A percentile compares a stretch with the other conserved stretches of the same genome.
These are phyloP conservation scores for Themeda triandra DNA, from an alignment of 176 grass and related monocot species.

Conservation along the genomic window DNA sequence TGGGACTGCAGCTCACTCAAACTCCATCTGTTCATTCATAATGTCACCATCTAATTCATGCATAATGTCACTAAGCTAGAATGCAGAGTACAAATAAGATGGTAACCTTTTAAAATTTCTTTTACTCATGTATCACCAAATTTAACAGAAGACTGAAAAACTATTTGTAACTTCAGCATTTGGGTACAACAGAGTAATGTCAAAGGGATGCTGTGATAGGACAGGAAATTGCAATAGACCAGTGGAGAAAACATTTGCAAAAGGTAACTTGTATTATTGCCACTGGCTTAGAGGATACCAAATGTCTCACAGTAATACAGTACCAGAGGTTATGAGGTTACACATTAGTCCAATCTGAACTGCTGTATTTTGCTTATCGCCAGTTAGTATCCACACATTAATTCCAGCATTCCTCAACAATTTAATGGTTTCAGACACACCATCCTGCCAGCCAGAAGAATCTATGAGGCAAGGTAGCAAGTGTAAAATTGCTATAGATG, in stretches of 20 bases:
- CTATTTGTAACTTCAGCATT: not conserved
- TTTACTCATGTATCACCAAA: not conserved
- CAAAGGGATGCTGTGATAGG: not conserved
- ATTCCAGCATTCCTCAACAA: slow-evolving; percentile 84
- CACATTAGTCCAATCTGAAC: slow-evolving; percentile 87
- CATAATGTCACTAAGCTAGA: not conserved
- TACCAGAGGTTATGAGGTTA: slow-evolving; percentile 83
- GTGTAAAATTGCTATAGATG: not conserved
- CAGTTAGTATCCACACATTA: slow-evolving; percentile 96
- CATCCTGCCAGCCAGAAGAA: slow-evolving; percentile 58
- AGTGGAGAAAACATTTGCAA: slow-evolving; percentile 12
- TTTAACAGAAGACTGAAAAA: not conserved
- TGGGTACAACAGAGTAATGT: not conserved
- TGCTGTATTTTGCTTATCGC: slow-evolving; percentile 88
- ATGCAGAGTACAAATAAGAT: no score
- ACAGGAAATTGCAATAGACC: not conserved
- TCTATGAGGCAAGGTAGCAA: slow-evolving; percentile 16
- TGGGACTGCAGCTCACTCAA: slow-evolving; percentile 69
- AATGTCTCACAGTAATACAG: slow-evolving; percentile 15
- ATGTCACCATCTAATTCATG: not conserved
- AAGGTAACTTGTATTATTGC: not conserved
- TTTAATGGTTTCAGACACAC: slow-evolving; percentile 93
- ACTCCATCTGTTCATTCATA: slow-evolving; percentile 78
- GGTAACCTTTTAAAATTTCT: not conserved
- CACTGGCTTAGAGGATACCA: not conserved